Conservation (phyloP, 2,329 filamentous ascomycete genomes). For the Verticillium klebahnii region DNA sequence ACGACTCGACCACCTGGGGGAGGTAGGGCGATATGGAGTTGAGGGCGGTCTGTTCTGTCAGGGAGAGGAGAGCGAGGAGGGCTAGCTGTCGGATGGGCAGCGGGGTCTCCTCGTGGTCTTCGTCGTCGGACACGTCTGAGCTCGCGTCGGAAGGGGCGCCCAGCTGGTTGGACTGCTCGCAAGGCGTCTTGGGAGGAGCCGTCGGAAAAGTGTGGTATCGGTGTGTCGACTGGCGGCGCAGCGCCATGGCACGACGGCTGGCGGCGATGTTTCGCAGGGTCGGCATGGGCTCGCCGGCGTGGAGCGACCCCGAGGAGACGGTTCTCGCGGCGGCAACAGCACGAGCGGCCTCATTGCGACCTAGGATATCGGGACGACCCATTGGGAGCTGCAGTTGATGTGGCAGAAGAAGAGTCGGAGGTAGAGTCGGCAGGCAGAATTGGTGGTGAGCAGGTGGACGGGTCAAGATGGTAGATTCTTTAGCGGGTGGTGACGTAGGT, state of each 20-base stretch:
- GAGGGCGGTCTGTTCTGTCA: constrained; percentile 92
- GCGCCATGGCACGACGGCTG: constrained; percentile 9
- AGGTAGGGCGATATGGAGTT: constrained; percentile 96
- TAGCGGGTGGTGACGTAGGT: neutral
- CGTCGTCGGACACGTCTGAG: constrained; percentile 22
- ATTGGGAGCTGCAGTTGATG: neutral
- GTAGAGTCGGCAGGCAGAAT: neutral
- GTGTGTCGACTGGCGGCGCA: constrained; percentile 39
- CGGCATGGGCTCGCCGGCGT: constrained; percentile 46
- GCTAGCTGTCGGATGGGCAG: constrained; percentile 78
- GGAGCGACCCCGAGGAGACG: constrained; percentile 42
- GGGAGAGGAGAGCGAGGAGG: constrained; percentile 79
- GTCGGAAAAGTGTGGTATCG: constrained; percentile 82
- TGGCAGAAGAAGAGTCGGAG: neutral
- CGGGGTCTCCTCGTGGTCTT: constrained; percentile 57
- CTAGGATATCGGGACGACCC: neutral
- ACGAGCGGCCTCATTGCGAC: neutral
- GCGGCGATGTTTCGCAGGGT: constrained; percentile 19
- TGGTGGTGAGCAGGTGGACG: neutral
- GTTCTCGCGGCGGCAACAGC: constrained; percentile 9
- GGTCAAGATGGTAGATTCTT: neutral
- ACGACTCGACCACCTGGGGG: constrained; percentile 83
- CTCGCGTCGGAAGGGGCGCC: constrained; percentile 18
- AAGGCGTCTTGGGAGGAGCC: constrained; percentile 63
- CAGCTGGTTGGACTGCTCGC: constrained; percentile 37